Conservation (phyloP, 164 flowering plant species). For the Sextonia rubra region DNA sequence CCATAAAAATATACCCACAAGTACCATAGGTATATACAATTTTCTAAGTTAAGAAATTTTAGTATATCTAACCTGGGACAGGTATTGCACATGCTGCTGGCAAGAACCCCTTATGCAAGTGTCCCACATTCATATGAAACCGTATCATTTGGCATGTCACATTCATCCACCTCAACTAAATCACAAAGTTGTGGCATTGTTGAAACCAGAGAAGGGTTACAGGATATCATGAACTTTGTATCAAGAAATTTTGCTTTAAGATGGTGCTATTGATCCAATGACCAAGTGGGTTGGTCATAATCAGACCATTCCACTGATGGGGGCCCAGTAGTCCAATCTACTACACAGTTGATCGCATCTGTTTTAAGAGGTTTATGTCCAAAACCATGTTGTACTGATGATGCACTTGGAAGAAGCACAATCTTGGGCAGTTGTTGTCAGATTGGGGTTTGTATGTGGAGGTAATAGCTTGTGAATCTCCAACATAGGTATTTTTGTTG, state of each 20-base stretch:
- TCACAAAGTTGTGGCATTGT: constrained; percentile 29
- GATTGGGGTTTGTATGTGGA: constrained; percentile 26
- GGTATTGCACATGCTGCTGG: no score
- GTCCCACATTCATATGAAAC: constrained; percentile 11
- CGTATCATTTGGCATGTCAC: constrained; percentile 17
- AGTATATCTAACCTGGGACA: no score
- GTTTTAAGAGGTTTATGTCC: constrained; percentile 19
- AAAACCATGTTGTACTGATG: constrained; percentile 18
- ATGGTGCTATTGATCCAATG: constrained; percentile 14
- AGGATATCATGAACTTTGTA: constrained; percentile 6
- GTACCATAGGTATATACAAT: no score
- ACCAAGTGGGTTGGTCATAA: constrained; percentile 20
- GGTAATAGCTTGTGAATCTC: constrained; percentile 16
- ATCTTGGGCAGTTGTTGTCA: constrained; percentile 20
- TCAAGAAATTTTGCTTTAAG: constrained; percentile 5
- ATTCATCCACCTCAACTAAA: constrained; percentile 15
- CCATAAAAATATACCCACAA: no score
- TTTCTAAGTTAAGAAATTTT: no score
- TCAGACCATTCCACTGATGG: constrained; percentile 12
- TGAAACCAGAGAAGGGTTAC: constrained; percentile 9
- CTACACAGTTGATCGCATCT: constrained; percentile 11
- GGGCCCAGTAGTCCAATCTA: constrained; percentile 10
- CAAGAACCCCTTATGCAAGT: no score
- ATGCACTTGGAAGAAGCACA: constrained; percentile 16
- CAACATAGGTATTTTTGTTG: constrained; percentile 13